Evolutionary conservation across 345 rosid species (phyloP).

Genomic region (Odontarrhena argentea): DNA sequence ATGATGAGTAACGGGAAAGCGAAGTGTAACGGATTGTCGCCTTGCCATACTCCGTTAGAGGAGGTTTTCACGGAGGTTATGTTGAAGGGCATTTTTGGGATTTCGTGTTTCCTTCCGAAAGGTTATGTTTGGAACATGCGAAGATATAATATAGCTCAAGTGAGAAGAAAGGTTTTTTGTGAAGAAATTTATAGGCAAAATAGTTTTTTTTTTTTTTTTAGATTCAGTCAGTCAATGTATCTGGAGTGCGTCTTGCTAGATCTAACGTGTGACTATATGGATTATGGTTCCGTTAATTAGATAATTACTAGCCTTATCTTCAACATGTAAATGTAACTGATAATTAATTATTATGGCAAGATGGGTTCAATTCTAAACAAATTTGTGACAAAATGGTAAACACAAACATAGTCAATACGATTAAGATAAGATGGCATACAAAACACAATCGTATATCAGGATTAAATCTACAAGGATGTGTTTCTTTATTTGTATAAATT

Average conservation of each 20-base stretch:
- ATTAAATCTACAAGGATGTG: too few species aligned
- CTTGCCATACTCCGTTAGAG: conserved; percentile 90
- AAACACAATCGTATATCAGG: too few species aligned
- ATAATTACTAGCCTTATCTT: too few species aligned
- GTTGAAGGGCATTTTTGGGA: conserved; percentile 50
- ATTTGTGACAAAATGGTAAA: too few species aligned
- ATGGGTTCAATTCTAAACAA: too few species aligned
- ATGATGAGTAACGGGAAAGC: conserved; percentile 81
- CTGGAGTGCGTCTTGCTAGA: conserved; percentile 26
- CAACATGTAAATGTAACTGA: too few species aligned
- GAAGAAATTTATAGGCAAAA: conserved; percentile 35
- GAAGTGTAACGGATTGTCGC: conserved; percentile 76
- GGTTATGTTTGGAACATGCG: conserved; percentile 21
- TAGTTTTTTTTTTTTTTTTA: not conserved
- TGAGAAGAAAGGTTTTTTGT: conserved; percentile 7
- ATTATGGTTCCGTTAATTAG: too few species aligned
- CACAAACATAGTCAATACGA: too few species aligned
- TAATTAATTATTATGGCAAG: too few species aligned
- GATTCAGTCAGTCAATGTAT: not conserved
- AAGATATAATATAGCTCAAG: conserved; percentile 15
- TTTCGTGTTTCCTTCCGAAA: not conserved
- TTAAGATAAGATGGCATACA: too few species aligned
- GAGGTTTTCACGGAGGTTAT: conserved; percentile 71
- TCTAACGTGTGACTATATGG: conserved; percentile 23
- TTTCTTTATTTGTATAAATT: too few species aligned